Evolutionary conservation across 2,329 filamentous ascomycete genomes (phyloP), one percentile per base, ranked within the genome.

Genomic region (Aspergillus sp.): DNA sequence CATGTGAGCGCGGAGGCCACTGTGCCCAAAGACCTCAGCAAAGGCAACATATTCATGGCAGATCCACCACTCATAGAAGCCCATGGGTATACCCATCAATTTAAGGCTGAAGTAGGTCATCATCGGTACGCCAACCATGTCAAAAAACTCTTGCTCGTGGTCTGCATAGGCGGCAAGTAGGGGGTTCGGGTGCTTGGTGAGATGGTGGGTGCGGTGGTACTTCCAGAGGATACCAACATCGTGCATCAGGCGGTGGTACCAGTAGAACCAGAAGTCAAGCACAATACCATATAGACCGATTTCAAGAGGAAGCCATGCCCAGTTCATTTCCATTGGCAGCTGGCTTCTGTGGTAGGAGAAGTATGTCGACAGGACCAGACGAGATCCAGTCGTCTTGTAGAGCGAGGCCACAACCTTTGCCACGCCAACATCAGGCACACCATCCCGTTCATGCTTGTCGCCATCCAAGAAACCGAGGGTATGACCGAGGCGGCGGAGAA

Each of bases 381-480:
- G 39, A 7, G 39, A 40, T 8, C 30, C 19, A 19, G 39, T 40
- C 7, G 39, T 40, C 13, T 40, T 40, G 39, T 40, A 40, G 33
- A 40, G 39, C 7, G 62, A 64, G 0, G 32, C 31, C 2, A 57
- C 45, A 6, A 66, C 60, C 39, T 64, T 60, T n/a, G 13, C 40
- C 5, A 65, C 62, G 26, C 59, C 62, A 2, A 57, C 51, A 37
- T 71, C 66, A 2, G 68, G 68, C 6, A 71, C 60, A 12, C 63
- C 60, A 37, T 71, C 67, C 11, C 39, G 39, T n/a, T 31, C 29
- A 13, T 35, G 33, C 26, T 40, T 33, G 19, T 40, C 39, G 31
- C 39, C 39, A 6, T 40, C 39, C 26, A 40, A 19, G 7, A 40
- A 40, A 27, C 39, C 39, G 39, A 33, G 34, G 12, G 31, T 34